Evolutionary conservation across 2,329 filamentous ascomycete genomes (phyloP), one percentile per base, ranked within the genome.

Genomic region (Epichloe sp.): DNA sequence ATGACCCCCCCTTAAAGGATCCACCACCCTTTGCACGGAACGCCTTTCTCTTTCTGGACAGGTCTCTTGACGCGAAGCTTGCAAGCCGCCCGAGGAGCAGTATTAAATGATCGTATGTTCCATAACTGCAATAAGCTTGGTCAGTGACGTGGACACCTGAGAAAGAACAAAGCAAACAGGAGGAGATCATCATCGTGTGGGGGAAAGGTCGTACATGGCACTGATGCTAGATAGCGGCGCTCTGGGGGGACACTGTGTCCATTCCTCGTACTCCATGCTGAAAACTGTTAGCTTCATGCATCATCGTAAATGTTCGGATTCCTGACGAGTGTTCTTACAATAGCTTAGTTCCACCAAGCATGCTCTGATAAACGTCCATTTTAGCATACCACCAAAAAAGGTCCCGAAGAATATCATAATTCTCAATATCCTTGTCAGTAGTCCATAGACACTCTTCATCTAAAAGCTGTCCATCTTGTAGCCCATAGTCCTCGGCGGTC

Each of bases 321-420:
- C 15, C 36, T 19, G 23, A 14, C 10, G n/a, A 3, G 10, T 44
- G 7, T 21, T 31, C 48, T 47, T 72, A 95, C 88, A 96, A 83
- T 45, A 94, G 72, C 55, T 78, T 78, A 42, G 91, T 90, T 8
- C 88, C 91, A 57, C 90, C 93, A 23, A 97, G 72, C 54, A 96
- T 80, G 63, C 87, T 89, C 65, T 96, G 91, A 59, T 91, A 94
- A 8, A 86, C 81, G 64, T 97, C 93, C 73, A 96, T 93, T 66
- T 95, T 95, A 59, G 80, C 84, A 64, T 90, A 96, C 86, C 89
- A 96, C 90, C 91, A 98, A 63, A 86, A 5, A 5, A 97, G 69
- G 67, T 97, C 93, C 56, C 86, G 81, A 40, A 93, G 74, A 15
- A 86, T 83, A 60, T 93, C 86, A 60, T 86, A 95, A 41, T 79